Conservation (phyloP, 2,329 filamentous ascomycete species). For the Scopulariopsis brevicaulis region DNA sequence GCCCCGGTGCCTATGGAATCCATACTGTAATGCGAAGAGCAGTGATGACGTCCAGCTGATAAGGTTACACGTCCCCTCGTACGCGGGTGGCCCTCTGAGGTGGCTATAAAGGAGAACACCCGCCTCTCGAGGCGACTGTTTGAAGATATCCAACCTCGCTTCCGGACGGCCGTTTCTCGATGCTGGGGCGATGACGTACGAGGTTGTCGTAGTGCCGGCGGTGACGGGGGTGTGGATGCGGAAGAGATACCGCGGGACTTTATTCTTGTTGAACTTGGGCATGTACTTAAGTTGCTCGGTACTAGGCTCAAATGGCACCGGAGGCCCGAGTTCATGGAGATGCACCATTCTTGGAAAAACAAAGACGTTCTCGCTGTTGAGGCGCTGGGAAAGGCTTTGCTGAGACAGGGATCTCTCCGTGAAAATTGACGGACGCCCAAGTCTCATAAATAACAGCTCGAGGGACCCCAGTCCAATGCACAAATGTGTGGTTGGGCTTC, state of each 20-base stretch:
- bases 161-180: background rate
- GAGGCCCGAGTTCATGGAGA: background rate
- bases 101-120: background rate
- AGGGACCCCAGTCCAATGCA: background rate
- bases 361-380: background rate
- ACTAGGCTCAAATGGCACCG: background rate
- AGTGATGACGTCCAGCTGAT: slow-evolving; percentile 2
- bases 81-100: background rate
- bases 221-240: background rate
- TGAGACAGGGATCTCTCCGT: background rate
- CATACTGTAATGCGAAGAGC: background rate
- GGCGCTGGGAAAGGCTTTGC: background rate
- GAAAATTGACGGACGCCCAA: background rate
- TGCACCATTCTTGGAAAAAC: background rate
- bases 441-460: background rate
- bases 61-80: background rate
- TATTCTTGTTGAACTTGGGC: background rate
- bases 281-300: background rate
- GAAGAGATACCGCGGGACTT: slow-evolving; percentile 1
- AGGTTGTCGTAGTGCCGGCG: background rate
- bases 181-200: background rate
- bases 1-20: background rate
- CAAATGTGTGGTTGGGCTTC: background rate
- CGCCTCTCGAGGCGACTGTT: background rate
- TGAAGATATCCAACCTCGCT: background rate